Conservation (phyloP, 2,329 filamentous ascomycete genomes). For the Lasiodiplodia hormozganensis region DNA sequence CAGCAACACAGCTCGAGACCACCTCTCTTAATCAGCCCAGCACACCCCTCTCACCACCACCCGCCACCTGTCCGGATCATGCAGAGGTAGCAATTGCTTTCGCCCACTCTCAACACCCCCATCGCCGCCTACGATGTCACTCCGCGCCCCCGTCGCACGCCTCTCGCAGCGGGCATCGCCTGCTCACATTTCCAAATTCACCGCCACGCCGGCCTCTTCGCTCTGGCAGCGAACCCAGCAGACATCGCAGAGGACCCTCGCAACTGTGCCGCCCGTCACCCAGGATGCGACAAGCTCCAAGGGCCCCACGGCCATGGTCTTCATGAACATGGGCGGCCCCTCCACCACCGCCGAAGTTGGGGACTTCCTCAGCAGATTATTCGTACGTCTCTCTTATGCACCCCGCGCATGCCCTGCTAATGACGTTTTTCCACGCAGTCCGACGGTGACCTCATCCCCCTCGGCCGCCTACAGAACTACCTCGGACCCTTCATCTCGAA, state of each 20-base stretch:
- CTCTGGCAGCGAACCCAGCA: slow-evolving; percentile 39
- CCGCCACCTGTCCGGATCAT: slow-evolving; percentile 5
- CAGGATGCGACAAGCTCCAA: slow-evolving; percentile 74
- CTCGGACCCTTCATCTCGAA: slow-evolving; percentile 86
- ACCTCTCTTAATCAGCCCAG: slow-evolving; percentile 14
- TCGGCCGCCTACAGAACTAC: slow-evolving; percentile 89
- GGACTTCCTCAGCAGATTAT: slow-evolving; percentile 87
- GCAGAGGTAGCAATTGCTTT: slow-evolving; percentile 27
- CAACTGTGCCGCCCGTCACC: slow-evolving; percentile 73
- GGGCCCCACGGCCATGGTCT: slow-evolving; percentile 96
- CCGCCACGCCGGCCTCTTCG: slow-evolving; percentile 40
- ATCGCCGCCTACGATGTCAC: slow-evolving; percentile 43
- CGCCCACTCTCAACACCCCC: slow-evolving; percentile 32
- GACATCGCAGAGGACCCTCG: slow-evolving; percentile 10
- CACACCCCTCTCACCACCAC: slow-evolving; percentile 5
- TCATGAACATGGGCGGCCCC: slow-evolving; percentile 98
- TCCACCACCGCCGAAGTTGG: slow-evolving; percentile 87
- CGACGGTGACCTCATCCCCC: slow-evolving; percentile 93
- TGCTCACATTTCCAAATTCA: slow-evolving; percentile 38
- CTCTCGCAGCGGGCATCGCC: slow-evolving; percentile 43
- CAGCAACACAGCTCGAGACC: slow-evolving; percentile 7
- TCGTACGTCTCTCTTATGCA: slow-evolving; percentile 67
- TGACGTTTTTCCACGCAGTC: slow-evolving; percentile 60
- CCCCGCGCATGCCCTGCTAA: background rate
- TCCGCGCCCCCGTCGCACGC: slow-evolving; percentile 43